Evolutionary conservation across 108 stramenopile genomes (phyloP), one percentile per base, ranked within the genome.

Genomic region (Cylindrotheca fusiformis): DNA sequence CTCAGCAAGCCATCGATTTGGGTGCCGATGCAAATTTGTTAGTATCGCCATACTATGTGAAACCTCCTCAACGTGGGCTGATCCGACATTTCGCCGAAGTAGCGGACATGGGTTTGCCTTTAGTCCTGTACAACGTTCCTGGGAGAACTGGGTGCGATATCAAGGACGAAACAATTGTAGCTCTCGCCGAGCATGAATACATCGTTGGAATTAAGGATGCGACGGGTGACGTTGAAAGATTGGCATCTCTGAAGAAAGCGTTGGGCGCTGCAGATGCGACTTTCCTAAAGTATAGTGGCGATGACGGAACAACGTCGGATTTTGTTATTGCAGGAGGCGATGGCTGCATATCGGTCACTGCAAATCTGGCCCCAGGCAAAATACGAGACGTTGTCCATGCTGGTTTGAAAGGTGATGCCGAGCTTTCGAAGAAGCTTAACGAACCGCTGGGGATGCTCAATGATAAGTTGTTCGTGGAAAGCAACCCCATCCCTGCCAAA

Each of bases 31-130:
- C 93, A 33, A 73, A 72, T 26, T 78, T 97, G n/a, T 75, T 97
- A 14, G 94, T 95, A 5, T 90, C 90, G 47, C 97, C 97, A 2
- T 94, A 94, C 62, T 97, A 97, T 71, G 90, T 94, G 68, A 96
- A 96, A 67, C 95, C 97, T 32, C 85, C 93, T 8, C 95, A 95
- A 65, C 60, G 76, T 54, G 94, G 84, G 5, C 67, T 96, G 46
- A 75, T 95, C 48, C 72, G 82, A 19, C 94, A 95, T 65, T 92
- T 91, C 61, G 69, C 63, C 12, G 51, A 60, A 21, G 67, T 92
- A 54, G 95, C 95, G 17, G 90, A 91, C 56, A 63, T 86, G 65
- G 92, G 85, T 2, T 69, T 96, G 64, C 97, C 97, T 3, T 76
- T 96, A 14, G 62, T 96, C 2, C 69, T 97, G 28, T 97, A 97